A percentile compares a stretch with the other conserved stretches of the same genome.
phyloP scores from a whole-genome alignment of 1,284 basidiomycete species.

The Wolfiporia cocos region DNA sequence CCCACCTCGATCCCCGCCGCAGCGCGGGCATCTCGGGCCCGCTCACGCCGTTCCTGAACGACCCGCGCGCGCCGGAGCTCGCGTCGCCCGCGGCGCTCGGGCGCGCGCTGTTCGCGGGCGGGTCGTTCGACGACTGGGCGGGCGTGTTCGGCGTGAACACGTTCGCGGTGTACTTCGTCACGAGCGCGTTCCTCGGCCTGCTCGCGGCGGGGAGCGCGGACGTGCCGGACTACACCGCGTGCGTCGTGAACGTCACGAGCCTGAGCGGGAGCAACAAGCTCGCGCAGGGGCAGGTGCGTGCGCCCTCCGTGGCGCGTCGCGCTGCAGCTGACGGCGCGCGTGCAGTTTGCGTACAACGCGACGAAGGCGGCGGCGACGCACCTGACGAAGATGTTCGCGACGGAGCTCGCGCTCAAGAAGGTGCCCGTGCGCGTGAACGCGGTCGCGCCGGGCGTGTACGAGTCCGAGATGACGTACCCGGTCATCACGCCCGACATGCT shows the following conservation, averaged over 20 bases:
- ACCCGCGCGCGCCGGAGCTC: conserved; percentile 48
- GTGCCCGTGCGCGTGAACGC: conserved; percentile 66
- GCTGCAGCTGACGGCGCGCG: no score
- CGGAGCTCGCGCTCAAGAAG: conserved; percentile 63
- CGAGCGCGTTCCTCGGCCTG: conserved; percentile 69
- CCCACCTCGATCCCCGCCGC: conserved; percentile 3
- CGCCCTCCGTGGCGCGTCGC: no score
- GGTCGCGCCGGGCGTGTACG: conserved; percentile 70
- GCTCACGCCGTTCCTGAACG: conserved; percentile 46
- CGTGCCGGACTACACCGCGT: conserved; percentile 46
- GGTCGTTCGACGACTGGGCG: conserved; percentile 57
- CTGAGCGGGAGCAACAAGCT: conserved; percentile 66
- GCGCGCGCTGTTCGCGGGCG: conserved; percentile 59
- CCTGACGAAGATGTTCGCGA: conserved; percentile 67
- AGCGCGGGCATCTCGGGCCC: conserved; percentile 74
- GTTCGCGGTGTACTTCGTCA: conserved; percentile 68
- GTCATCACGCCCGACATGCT: conserved; percentile 34
- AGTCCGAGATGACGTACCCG: conserved; percentile 68
- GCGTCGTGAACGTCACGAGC: conserved; percentile 71
- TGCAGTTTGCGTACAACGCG: conserved; percentile 73
- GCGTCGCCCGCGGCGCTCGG: conserved; percentile 58
- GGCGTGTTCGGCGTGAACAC: conserved; percentile 60
- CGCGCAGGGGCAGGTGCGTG: conserved; percentile 74
- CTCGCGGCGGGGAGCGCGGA: conserved; percentile 66
- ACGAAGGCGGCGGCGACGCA: conserved; percentile 73